Evolutionary conservation across 2,329 filamentous ascomycete species (phyloP).

Genomic region (Xylaria sp.): DNA sequence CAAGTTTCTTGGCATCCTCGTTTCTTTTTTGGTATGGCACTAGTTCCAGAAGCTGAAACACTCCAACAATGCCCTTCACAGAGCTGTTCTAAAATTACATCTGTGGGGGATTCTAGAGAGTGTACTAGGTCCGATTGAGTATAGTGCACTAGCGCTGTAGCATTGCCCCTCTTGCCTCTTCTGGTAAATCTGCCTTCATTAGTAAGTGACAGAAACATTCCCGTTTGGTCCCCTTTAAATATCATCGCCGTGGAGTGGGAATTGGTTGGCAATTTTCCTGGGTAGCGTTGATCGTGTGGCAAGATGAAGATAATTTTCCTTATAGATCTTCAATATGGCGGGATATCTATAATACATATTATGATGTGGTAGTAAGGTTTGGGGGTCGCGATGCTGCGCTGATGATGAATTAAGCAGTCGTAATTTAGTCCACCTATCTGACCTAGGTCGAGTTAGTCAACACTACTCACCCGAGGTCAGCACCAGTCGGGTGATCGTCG

Average conservation of each 20-base stretch:
- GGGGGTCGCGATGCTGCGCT: not conserved
- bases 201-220: constrained; percentile 3
- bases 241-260: not conserved
- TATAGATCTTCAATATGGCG: constrained; percentile 7
- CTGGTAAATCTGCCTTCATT: constrained; percentile 1
- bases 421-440: not conserved
- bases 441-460: constrained; percentile 2
- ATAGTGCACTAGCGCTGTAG: not conserved
- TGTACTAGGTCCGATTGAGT: not conserved
- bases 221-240: not conserved
- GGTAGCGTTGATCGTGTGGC: not conserved
- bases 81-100: constrained; percentile 33
- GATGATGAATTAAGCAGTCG: constrained; percentile 4
- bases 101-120: constrained; percentile 8
- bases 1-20: not conserved
- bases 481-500: constrained; percentile 2
- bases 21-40: not conserved
- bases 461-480: constrained; percentile 4
- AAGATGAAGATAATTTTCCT: not conserved
- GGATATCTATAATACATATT: not conserved
- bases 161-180: constrained; percentile 29
- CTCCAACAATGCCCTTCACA: constrained; percentile 14
- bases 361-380: not conserved
- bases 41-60: constrained; percentile 30
- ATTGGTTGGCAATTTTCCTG: not conserved